Conservation (phyloP, 768 basidiomycete species). For the Erythrobasidium yunnanense region DNA sequence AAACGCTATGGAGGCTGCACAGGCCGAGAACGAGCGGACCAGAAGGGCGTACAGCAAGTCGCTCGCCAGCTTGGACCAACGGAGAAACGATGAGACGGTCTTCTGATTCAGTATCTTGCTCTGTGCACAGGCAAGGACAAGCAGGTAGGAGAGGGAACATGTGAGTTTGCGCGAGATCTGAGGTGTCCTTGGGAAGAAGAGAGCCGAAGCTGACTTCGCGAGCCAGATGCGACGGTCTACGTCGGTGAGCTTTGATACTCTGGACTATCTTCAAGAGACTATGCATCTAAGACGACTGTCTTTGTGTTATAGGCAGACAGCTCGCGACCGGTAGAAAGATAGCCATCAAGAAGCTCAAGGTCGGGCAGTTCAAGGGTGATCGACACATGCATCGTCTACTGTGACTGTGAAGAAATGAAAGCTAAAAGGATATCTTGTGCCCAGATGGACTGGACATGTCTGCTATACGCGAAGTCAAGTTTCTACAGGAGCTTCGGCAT, state of each 20-base stretch:
- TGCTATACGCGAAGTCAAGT: conserved; percentile 95
- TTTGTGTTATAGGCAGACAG: conserved; percentile 53
- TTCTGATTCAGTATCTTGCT: neutral
- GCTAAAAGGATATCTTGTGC: no score
- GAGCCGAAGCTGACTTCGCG: neutral
- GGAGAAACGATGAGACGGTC: no score
- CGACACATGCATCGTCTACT: no score
- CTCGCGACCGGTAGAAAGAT: conserved; percentile 66
- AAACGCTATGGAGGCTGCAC: conserved; percentile 31
- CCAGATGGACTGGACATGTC: conserved; percentile 94
- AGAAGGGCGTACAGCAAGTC: conserved; percentile 28
- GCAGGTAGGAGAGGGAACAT: conserved; percentile 61
- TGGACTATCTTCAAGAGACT: neutral
- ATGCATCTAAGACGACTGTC: neutral
- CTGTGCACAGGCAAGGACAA: conserved; percentile 40
- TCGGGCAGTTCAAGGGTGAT: conserved; percentile 37
- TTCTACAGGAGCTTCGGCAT: conserved; percentile 83
- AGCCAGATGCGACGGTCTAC: conserved; percentile 26
- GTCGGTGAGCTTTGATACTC: conserved; percentile 24
- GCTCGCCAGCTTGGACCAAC: neutral
- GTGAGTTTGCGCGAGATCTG: conserved; percentile 50
- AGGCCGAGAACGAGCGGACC: conserved; percentile 30
- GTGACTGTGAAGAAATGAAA: no score
- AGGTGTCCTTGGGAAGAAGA: no score
- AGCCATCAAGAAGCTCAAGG: conserved; percentile 79